phyloP scores from a whole-genome alignment of 163 green algal species.

The Botryococcus braunii region DNA sequence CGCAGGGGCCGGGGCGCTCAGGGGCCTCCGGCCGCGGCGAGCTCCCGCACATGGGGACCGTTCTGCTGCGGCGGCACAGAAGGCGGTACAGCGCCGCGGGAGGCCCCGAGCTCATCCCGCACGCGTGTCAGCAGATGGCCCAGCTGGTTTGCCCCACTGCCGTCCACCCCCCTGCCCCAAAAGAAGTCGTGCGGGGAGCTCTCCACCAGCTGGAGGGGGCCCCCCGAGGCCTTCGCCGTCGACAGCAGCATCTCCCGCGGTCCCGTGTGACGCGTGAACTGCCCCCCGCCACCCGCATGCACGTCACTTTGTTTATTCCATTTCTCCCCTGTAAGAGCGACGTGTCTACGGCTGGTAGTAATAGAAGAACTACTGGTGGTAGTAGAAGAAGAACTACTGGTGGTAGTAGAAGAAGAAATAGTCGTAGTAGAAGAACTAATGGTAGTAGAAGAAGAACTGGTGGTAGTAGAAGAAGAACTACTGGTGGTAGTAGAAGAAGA shows the following conservation, averaged over 20 bases:
- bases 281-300: background rate
- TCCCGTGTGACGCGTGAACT: conserved; percentile 59
- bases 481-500: no score
- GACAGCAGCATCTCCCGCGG: conserved; percentile 67
- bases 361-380: background rate
- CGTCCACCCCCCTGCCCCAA: conserved; percentile 80
- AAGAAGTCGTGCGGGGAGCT: conserved; percentile 80
- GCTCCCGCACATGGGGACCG: no score
- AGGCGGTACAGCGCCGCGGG: no score
- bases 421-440: background rate
- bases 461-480: no score
- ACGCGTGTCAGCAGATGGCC: conserved; percentile 78
- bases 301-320: no score
- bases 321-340: no score
- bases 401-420: background rate
- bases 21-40: no score
- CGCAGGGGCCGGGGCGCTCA: no score
- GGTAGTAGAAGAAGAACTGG: background rate
- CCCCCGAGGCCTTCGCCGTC: conserved; percentile 31
- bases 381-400: background rate
- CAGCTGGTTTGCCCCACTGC: conserved; percentile 73
- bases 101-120: conserved; percentile 38
- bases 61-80: no score
- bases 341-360: no score
- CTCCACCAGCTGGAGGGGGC: conserved; percentile 58